These are phyloP conservation scores for Cucurbitaria berberidis DNA, from an alignment of 2,329 filamentous ascomycete genomes.

Conservation along the genomic window DNA sequence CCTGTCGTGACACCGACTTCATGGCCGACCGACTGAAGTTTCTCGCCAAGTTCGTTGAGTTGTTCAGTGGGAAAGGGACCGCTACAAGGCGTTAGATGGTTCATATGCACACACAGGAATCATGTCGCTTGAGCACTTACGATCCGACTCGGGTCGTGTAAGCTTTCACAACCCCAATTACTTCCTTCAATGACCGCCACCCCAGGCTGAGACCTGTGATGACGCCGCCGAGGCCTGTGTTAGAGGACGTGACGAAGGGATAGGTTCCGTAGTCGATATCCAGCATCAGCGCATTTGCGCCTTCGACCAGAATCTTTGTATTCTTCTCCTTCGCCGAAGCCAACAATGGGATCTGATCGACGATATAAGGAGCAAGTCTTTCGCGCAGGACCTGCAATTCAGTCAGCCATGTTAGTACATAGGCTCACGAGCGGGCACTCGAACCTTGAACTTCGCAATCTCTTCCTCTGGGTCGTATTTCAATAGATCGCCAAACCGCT, in stretches of 20 bases:
- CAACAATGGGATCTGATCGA: slow-evolving; percentile 72
- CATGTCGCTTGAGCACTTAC: slow-evolving; percentile 21
- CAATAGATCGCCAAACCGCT: slow-evolving; percentile 71
- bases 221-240: slow-evolving; percentile 65
- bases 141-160: slow-evolving; percentile 67
- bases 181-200: slow-evolving; percentile 65
- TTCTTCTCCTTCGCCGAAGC: slow-evolving; percentile 64
- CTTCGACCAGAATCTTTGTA: slow-evolving; percentile 70
- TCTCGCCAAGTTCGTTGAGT: slow-evolving; percentile 62
- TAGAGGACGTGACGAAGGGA: slow-evolving; percentile 67
- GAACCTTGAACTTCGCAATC: slow-evolving; percentile 64
- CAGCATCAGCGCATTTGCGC: slow-evolving; percentile 71
- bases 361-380: slow-evolving; percentile 64
- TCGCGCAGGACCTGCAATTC: slow-evolving; percentile 57
- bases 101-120: neutral
- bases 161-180: slow-evolving; percentile 71
- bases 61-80: slow-evolving; percentile 74
- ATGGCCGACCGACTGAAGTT: slow-evolving; percentile 61
- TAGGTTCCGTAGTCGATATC: slow-evolving; percentile 66
- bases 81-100: slow-evolving; percentile 45
- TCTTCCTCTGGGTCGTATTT: slow-evolving; percentile 74
- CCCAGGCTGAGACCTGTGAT: slow-evolving; percentile 68
- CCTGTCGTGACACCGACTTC: slow-evolving; percentile 65
- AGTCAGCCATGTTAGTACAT: neutral
- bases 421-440: too few species aligned